A percentile compares a stretch with the other conserved stretches of the same genome.
These are phyloP conservation scores for Fusarium sambucinum DNA, from an alignment of 2,329 filamentous ascomycete genomes.

Conservation along the genomic window DNA sequence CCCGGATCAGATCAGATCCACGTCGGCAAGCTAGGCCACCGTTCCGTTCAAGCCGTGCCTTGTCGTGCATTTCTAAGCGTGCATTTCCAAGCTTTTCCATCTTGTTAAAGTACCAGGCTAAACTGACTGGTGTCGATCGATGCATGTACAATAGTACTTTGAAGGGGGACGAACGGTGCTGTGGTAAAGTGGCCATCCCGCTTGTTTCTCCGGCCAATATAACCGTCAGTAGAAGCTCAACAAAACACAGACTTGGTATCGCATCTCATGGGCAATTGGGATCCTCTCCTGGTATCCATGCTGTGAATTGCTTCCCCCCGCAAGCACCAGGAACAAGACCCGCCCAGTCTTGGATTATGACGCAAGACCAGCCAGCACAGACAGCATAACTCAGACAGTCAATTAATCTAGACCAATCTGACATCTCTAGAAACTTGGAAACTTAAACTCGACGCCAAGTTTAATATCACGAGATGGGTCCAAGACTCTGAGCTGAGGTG, in stretches of 20 bases:
- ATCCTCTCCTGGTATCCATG: conserved; percentile 30
- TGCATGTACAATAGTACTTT: conserved; percentile 7
- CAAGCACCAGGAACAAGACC: conserved; percentile 21
- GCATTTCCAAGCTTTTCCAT: conserved; percentile 36
- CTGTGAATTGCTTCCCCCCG: conserved; percentile 29
- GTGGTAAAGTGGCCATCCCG: conserved; percentile 3
- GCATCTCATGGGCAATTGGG: conserved; percentile 14
- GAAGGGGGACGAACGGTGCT: conserved; percentile 9
- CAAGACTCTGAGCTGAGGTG: neutral
- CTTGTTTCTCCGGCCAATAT: conserved; percentile 2
- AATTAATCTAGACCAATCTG: conserved; percentile 7
- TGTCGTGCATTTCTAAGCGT: conserved; percentile 35
- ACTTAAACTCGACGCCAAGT: neutral
- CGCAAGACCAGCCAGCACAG: conserved; percentile 20
- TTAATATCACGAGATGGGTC: conserved; percentile 9
- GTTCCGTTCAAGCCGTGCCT: conserved; percentile 28
- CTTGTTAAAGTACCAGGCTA: neutral
- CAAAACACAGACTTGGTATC: conserved; percentile 14
- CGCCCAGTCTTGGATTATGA: conserved; percentile 39
- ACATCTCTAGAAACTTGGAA: conserved; percentile 20
- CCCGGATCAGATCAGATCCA: conserved; percentile 14
- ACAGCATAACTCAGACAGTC: conserved; percentile 2
- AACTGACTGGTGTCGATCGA: conserved; percentile 30
- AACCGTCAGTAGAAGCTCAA: conserved; percentile 13
- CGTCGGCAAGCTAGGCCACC: conserved; percentile 14